Percentiles rank a stretch among this genome's conserved stretches.
Evolutionary conservation across 2,329 filamentous ascomycete genomes (phyloP).

Genomic region (Trichoderma pleuroti): DNA sequence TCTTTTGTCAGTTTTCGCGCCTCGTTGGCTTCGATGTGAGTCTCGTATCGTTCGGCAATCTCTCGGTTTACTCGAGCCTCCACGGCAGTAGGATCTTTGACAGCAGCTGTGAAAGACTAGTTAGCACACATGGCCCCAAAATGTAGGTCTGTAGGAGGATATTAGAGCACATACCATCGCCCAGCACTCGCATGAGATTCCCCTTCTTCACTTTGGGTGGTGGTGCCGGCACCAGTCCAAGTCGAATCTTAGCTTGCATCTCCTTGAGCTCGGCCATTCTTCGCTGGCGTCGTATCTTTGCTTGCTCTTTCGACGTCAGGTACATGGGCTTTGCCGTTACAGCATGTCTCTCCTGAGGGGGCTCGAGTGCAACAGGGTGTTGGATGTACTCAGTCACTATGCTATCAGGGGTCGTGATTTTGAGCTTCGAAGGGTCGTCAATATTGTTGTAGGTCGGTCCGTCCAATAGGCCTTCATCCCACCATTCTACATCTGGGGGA

Average conservation of each 20-base stretch:
- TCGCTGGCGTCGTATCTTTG: slow-evolving; percentile 83
- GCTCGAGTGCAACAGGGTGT: slow-evolving; percentile 85
- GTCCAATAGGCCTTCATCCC: slow-evolving; percentile 84
- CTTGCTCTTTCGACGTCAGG: slow-evolving; percentile 84
- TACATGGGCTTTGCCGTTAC: slow-evolving; percentile 85
- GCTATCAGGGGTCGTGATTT: slow-evolving; percentile 72
- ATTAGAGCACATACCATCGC: slow-evolving; percentile 58
- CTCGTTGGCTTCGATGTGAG: slow-evolving; percentile 76
- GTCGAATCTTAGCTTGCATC: slow-evolving; percentile 89
- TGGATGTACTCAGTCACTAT: slow-evolving; percentile 91
- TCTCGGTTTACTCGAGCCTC: slow-evolving; percentile 91
- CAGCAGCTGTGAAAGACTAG: slow-evolving; percentile 43
- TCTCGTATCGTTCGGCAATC: slow-evolving; percentile 78
- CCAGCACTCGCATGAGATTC: slow-evolving; percentile 95
- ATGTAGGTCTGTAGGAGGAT: neutral
- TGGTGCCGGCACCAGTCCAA: slow-evolving; percentile 84
- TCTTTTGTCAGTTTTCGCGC: slow-evolving; percentile 87
- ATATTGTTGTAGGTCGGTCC: slow-evolving; percentile 72
- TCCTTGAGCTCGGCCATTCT: slow-evolving; percentile 93
- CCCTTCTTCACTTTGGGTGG: slow-evolving; percentile 96
- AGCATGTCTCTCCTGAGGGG: slow-evolving; percentile 81
- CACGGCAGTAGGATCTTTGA: slow-evolving; percentile 95
- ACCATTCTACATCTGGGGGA: slow-evolving; percentile 93
- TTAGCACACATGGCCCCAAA: slow-evolving; percentile 22
- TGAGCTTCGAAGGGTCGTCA: slow-evolving; percentile 61